Percentiles rank a stretch among this genome's conserved stretches.
Evolutionary conservation across 2,329 filamentous ascomycete genomes (phyloP).

Genomic region (Diplocarpon rosae): DNA sequence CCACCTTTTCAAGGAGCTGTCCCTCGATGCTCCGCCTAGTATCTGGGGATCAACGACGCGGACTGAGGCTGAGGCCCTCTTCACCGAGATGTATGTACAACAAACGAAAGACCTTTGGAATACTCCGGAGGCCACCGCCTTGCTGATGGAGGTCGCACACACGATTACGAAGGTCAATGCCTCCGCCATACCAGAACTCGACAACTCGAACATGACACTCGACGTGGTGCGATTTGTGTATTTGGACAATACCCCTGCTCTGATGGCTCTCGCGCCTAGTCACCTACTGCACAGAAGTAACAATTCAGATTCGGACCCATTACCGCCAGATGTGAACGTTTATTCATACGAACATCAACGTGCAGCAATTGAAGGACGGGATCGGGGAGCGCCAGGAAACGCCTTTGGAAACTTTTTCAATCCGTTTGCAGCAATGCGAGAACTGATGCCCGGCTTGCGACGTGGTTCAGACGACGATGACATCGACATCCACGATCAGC

Average conservation of each 20-base stretch:
- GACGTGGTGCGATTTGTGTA: conserved; percentile 26
- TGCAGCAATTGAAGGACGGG: conserved; percentile 4
- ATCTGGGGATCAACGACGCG: conserved; percentile 73
- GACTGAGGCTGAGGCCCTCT: conserved; percentile 37
- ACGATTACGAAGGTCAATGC: conserved; percentile 20
- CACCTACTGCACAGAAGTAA: conserved; percentile 23
- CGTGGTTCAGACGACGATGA: conserved; percentile 6
- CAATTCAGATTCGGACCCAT: conserved; percentile 27
- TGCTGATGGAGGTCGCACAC: conserved; percentile 54
- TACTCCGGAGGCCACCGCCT: conserved; percentile 49
- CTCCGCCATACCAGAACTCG: conserved; percentile 8
- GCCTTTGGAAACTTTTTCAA: conserved; percentile 10
- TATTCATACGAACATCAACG: conserved; percentile 23
- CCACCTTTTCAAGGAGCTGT: conserved; percentile 67
- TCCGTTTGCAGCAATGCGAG: conserved; percentile 21
- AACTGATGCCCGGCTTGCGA: neutral
- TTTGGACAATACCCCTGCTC: conserved; percentile 24
- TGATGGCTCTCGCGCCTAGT: conserved; percentile 25
- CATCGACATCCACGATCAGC: conserved; percentile 1
- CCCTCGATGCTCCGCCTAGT: conserved; percentile 64
- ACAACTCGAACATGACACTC: conserved; percentile 21
- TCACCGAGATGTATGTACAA: conserved; percentile 53
- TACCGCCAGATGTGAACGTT: conserved; percentile 26
- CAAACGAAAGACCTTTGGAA: conserved; percentile 64
- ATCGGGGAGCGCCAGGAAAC: conserved; percentile 1